A percentile compares a stretch with the other conserved stretches of the same genome.
These are phyloP conservation scores for Chalaropsis ovoidea DNA, from an alignment of 2,329 filamentous ascomycete species.

Conservation along the genomic window DNA sequence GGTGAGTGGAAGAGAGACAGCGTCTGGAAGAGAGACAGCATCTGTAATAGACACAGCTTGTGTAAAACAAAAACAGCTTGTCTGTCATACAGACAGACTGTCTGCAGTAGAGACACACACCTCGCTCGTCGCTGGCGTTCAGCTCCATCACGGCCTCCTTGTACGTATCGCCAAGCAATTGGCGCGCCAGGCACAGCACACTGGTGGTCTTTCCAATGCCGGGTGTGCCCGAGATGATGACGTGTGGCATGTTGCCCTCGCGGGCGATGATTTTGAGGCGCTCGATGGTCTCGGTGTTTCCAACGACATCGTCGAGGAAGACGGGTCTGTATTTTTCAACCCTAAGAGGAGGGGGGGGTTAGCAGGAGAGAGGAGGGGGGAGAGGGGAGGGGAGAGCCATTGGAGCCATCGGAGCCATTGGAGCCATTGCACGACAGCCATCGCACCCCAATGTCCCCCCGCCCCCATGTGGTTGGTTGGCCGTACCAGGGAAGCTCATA, in stretches of 20 bases:
- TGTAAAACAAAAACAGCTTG: too few relatives aligned
- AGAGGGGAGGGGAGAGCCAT: too few relatives aligned
- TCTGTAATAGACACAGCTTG: too few relatives aligned
- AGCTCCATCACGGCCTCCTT: slow-evolving; percentile 95
- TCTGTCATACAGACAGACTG: too few relatives aligned
- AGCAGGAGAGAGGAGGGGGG: neutral
- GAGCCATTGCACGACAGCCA: too few relatives aligned
- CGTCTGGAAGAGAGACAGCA: too few relatives aligned
- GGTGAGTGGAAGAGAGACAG: too few relatives aligned
- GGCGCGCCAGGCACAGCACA: slow-evolving; percentile 81
- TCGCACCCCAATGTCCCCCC: too few relatives aligned
- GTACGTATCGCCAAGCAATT: slow-evolving; percentile 84
- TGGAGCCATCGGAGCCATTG: too few relatives aligned
- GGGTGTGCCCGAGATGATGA: slow-evolving; percentile 99
- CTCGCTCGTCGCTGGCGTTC: slow-evolving; percentile 92
- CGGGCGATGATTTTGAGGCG: slow-evolving; percentile 95
- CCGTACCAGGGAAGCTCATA: slow-evolving; percentile 72
- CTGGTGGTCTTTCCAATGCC: slow-evolving; percentile 98
- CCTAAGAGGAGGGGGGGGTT: slow-evolving; percentile 42
- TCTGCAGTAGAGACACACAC: too few relatives aligned
- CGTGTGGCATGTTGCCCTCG: slow-evolving; percentile 97
- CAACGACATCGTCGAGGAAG: slow-evolving; percentile 92
- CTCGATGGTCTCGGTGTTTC: slow-evolving; percentile 95
- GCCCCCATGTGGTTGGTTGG: neutral
- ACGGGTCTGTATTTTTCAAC: slow-evolving; percentile 96